These are phyloP conservation scores for Penicillium sp. DNA, from an alignment of 2,329 filamentous ascomycete genomes.

Conservation along the genomic window DNA sequence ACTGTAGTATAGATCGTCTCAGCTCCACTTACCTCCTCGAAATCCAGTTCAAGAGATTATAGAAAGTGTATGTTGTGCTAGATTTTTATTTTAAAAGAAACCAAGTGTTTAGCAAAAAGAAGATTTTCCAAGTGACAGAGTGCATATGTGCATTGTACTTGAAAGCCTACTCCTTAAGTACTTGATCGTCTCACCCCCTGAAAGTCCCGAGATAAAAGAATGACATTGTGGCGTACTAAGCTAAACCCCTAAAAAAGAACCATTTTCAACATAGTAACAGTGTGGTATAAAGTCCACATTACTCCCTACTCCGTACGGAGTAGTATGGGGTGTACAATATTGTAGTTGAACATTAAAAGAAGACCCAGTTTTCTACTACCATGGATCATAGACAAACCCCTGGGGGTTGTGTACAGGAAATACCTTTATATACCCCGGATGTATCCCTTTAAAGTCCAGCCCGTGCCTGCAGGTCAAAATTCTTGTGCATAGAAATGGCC, in stretches of 20 bases:
- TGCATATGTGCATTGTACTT: too few species aligned
- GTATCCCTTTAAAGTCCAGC: constrained; percentile 1
- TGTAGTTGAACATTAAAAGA: neutral
- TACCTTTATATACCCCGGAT: constrained; percentile 2
- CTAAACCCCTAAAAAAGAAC: neutral
- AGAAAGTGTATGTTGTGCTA: too few species aligned
- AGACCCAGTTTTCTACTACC: neutral
- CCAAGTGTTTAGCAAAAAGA: too few species aligned
- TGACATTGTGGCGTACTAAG: constrained; percentile 4
- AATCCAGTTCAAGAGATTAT: too few species aligned
- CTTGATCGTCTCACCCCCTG: neutral
- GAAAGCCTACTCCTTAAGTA: too few species aligned
- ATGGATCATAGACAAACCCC: neutral
- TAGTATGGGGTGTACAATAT: too few species aligned
- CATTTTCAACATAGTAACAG: too few species aligned
- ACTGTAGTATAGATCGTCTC: constrained; percentile 18
- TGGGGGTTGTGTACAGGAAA: too few species aligned
- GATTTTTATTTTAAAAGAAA: too few species aligned
- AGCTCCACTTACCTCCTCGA: neutral
- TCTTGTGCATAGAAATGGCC: constrained; percentile 9
- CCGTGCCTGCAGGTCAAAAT: constrained; percentile 17
- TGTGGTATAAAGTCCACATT: too few species aligned
- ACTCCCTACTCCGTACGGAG: too few species aligned
- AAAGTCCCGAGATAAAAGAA: constrained; percentile 2
- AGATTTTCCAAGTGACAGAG: too few species aligned